A percentile compares a stretch with the other conserved stretches of the same genome.
phyloP scores from a whole-genome alignment of 441 rosid genomes.

The California macrophylla region DNA sequence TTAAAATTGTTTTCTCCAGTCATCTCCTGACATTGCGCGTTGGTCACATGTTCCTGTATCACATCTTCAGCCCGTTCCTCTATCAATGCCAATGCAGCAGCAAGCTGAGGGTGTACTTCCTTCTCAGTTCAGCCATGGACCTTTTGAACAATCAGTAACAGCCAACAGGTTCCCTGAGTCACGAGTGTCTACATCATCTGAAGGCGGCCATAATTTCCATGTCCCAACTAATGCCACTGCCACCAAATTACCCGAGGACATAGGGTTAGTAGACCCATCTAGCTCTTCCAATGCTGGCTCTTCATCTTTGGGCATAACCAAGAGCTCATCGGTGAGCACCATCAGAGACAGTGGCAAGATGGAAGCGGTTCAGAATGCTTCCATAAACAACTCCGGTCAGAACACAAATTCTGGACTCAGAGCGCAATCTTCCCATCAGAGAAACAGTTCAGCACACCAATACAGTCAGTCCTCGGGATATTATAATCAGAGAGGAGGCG shows the following conservation, averaged over 20 bases:
- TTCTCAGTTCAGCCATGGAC: conserved; percentile 48
- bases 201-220: conserved; percentile 25
- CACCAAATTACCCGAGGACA: conserved; percentile 42
- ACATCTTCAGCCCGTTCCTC: conserved; percentile 42
- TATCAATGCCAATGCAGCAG: conserved; percentile 55
- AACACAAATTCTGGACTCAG: conserved; percentile 26
- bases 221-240: conserved; percentile 30
- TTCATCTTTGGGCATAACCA: conserved; percentile 25
- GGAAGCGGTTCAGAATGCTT: conserved; percentile 22
- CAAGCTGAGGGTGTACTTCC: conserved; percentile 39
- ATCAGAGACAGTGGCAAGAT: conserved; percentile 28
- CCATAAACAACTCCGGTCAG: conserved; percentile 24
- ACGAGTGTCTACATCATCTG: conserved; percentile 33
- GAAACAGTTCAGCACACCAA: conserved; percentile 38
- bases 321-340: conserved; percentile 30
- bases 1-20: conserved; percentile 33
- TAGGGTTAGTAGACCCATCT: conserved; percentile 48
- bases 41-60: conserved; percentile 73
- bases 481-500: conserved; percentile 39
- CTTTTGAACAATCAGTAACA: conserved; percentile 37
- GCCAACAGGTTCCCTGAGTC: conserved; percentile 43
- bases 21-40: conserved; percentile 62
- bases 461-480: conserved; percentile 33
- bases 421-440: conserved; percentile 42
- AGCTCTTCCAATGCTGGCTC: conserved; percentile 28